Conservation (phyloP, 2,329 filamentous ascomycete genomes). For the Esteya vermicola region DNA sequence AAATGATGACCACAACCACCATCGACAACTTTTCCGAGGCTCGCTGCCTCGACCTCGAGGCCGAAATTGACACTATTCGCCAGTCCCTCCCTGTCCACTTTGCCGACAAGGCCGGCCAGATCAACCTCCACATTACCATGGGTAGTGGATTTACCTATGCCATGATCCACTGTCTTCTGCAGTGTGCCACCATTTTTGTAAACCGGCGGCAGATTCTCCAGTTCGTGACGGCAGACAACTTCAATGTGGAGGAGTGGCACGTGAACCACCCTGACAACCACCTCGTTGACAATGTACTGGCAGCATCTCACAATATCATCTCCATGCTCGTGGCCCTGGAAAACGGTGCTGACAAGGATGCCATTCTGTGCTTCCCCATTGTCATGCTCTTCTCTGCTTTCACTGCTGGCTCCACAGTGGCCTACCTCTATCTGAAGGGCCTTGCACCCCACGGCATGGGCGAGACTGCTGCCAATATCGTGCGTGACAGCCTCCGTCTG, state of each 20-base stretch:
- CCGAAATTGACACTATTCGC: conserved; percentile 40
- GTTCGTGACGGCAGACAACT: conserved; percentile 36
- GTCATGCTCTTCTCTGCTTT: conserved; percentile 51
- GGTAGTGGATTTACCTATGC: conserved; percentile 48
- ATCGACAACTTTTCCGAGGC: conserved; percentile 38
- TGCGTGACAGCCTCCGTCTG: conserved; percentile 42
- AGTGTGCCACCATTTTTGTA: conserved; percentile 46
- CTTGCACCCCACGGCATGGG: conserved; percentile 40
- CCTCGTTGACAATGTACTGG: conserved; percentile 40
- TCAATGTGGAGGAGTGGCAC: conserved; percentile 39
- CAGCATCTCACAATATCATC: conserved; percentile 44
- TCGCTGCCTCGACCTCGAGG: conserved; percentile 34
- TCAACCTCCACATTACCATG: conserved; percentile 50
- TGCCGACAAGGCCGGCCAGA: conserved; percentile 45
- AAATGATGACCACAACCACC: conserved; percentile 42
- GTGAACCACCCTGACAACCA: conserved; percentile 30
- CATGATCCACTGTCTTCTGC: conserved; percentile 47
- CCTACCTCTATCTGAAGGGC: conserved; percentile 48
- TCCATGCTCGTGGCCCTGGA: conserved; percentile 41
- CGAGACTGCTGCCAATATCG: conserved; percentile 42
- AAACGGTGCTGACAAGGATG: conserved; percentile 40
- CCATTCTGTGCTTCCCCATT: conserved; percentile 45
- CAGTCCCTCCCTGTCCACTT: conserved; percentile 43
- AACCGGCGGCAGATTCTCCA: conserved; percentile 45
- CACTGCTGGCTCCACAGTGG: conserved; percentile 45